Evolutionary conservation across 2,329 filamentous ascomycete genomes (phyloP), one percentile per base, ranked within the genome.

Genomic region (Alternaria infectoria): DNA sequence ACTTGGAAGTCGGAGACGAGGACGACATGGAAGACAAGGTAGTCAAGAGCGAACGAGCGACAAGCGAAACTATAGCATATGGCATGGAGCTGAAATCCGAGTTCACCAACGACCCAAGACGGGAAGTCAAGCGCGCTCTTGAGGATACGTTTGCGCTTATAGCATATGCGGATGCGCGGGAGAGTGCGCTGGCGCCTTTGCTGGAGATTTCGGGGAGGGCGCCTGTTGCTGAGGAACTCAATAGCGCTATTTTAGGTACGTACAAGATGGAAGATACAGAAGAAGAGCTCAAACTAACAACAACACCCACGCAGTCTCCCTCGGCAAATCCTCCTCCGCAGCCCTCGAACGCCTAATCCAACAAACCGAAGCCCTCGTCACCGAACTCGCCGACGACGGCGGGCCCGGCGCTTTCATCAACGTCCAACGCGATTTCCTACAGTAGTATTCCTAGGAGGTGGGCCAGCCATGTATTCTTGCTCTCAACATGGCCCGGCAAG

Each of bases 141-240:
- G 86, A 89, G 62, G 93, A 97, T 68, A 94, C 96, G 1, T 97
- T 96, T 81, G 91, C 93, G 7, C 83, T 97, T 58, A 87, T 98
- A 67, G 94, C 94, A 1, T 99, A 98, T 74, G 82, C 88, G 36
- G 92, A 97, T 74, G 92, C 94, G 1, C 85, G 91, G 15, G 88
- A 90, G 69, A 93, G 92, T 66, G 88, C 91, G 62, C 87, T 97
- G 62, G 90, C 90, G 15, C 90, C 93, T 74, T 82, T 97, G 63
- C 83, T 99, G 61, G 92, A 97, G 72, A 85, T 87, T 43, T 88
- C 87, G 56, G 93, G 92, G 2, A 85, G 96, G 46, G 88, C 90
- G 17, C 85, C 88, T 17, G 93, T 98, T 44, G 94, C 94, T 9
- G 96, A 99, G 82, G 94, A 97, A 79, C 84, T 99, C 60, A 98